Evolutionary conservation across 2,329 filamentous ascomycete species (phyloP), one percentile per base, ranked within the genome.

Genomic region (Aspergillus fijiensis): DNA sequence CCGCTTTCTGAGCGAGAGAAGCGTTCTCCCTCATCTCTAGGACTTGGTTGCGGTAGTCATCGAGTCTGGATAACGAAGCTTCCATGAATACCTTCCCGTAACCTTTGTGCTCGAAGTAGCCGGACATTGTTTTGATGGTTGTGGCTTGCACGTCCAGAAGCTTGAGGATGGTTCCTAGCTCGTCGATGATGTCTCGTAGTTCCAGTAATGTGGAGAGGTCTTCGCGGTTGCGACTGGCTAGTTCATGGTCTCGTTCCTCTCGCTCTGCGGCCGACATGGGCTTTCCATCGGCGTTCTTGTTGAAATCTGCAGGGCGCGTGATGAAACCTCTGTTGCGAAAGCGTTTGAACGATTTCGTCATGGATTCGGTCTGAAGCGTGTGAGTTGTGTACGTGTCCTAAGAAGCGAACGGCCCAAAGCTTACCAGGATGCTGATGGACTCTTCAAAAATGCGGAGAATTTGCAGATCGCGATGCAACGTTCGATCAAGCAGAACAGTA

Each of bases 371-470:
- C 84, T 87, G 50, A 9, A 1, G 14, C 0, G 19, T 2, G 23
- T 61, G 16, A 63, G 33, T 9, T 27, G 4, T 9, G 27, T 9
- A 29, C 4, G 3, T 0, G 4, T 6, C 1, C 4, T 6, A 19
- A 21, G 0, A 0, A 2, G 55, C 14, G 27, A 31, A 21, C 10
- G 5, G 27, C 27, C 4, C 2, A 10, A 2, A 7, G 10, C 76
- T 50, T 70, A 87, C 85, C 63, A 88, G 67, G 23, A 87, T 83
- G 12, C 85, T 86, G 33, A 89, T 85, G 5, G 85, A 86, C 62
- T 89, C 86, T 64, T 88, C 85, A 51, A 89, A 88, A 1, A 89
- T 85, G 2, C 85, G 81, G 60, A 88, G 86, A 0, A 88, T 79
- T 60, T 89, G 85, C 0, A 89, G 74, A 51, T 88, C 84, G 0